Evolutionary conservation across 768 basidiomycete genomes (phyloP).

Genomic region (Phanerochaete carnosa): DNA sequence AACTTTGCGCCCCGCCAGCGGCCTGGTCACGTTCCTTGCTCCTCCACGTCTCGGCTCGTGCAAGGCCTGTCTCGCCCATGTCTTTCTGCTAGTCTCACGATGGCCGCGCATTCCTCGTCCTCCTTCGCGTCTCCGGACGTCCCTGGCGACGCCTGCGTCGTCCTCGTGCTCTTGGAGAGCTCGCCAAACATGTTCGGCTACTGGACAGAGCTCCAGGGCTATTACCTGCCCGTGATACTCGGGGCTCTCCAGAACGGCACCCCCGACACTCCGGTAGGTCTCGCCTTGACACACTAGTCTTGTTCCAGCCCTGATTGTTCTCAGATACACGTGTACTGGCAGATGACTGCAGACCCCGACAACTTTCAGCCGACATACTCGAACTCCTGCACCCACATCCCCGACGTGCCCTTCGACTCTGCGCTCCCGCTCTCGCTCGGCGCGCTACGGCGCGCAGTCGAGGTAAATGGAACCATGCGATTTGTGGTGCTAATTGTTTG

Average conservation of each 20-base stretch:
- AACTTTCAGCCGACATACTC: conserved; percentile 5
- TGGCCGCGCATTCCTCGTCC: conserved; percentile 10
- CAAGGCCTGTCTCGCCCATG: not conserved
- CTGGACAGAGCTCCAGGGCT: conserved; percentile 24
- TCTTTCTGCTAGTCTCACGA: conserved; percentile 13
- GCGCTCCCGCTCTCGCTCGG: conserved; percentile 15
- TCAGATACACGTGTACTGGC: conserved; percentile 25
- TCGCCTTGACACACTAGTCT: not conserved
- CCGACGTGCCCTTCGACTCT: conserved; percentile 17
- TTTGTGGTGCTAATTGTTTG: not conserved
- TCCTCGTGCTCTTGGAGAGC: conserved; percentile 28
- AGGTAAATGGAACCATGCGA: conserved; percentile 8
- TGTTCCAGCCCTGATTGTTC: not conserved
- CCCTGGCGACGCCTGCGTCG: conserved; percentile 22
- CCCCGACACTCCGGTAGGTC: conserved; percentile 20
- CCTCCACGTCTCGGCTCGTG: not conserved
- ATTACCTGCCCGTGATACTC: conserved; percentile 24
- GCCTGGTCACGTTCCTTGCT: not conserved
- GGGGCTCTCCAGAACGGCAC: conserved; percentile 21
- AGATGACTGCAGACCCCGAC: conserved; percentile 17
- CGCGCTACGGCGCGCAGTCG: conserved; percentile 17
- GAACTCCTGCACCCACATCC: conserved; percentile 11
- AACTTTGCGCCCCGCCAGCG: conserved; percentile 2
- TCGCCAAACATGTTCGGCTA: conserved; percentile 19
- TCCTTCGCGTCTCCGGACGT: conserved; percentile 19